Evolutionary conservation across 192 early-diverging fungal species (phyloP), one percentile per base, ranked within the genome.

Genomic region (Coemansia sp.): DNA sequence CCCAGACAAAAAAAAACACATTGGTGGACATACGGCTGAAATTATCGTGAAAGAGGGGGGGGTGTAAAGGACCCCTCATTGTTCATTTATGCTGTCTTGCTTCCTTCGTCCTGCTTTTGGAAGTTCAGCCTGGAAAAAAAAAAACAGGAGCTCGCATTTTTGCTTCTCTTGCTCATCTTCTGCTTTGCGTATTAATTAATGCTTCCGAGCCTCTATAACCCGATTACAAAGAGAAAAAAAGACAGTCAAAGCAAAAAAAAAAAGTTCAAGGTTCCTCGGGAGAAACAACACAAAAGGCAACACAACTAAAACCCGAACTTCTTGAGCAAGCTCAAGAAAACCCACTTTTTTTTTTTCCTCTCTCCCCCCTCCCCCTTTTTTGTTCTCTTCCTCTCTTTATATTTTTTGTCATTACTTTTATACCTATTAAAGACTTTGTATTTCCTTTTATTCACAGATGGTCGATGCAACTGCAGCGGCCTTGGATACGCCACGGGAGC

Each of bases 401-500:
- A 16, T 24, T 56, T 53, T 27, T 11, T 27, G 24, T 40, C n/a
- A 40, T 40, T 40, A 40, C 35, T 16, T 14, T 24, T 29, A 31
- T 47, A 11, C 45, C 6, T 24, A 47, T 47, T 47, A 10, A 47
- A 16, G 23, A 47, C 19, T 47, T 19, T 19, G 22, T 44, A 60
- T 24, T 42, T 49, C 30, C 46, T 38, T 44, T 54, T 62, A 28
- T 38, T 42, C 19, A 16, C 21, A 42, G 55, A 58, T 58, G 56
- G 56, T 58, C 9, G 43, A 58, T 46, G 44, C 43, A 21, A 42
- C 22, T 23, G 33, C 42, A 27, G 25, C 56, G 30, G 56, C 22
- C 25, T 24, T 19, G 56, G 56, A 46, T 10, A 22, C 56, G 56
- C 44, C 56, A 56, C 55, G 55, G 27, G 24, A 43, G 35, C 55